These are phyloP conservation scores for Mycosphaerella sp. DNA, from an alignment of 2,329 filamentous ascomycete species.

Conservation along the genomic window DNA sequence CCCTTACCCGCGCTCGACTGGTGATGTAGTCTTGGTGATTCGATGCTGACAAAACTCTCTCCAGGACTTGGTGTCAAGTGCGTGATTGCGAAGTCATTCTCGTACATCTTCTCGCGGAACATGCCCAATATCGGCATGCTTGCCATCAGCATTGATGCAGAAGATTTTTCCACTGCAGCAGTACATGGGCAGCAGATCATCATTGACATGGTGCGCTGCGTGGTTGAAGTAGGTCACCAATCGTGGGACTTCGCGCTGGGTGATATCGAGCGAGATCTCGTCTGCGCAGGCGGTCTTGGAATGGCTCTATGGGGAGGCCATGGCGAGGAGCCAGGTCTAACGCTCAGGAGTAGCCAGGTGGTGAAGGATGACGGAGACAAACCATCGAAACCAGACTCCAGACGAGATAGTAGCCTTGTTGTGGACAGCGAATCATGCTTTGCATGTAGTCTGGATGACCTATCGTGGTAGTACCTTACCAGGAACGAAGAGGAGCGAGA, in stretches of 20 bases:
- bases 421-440: too few relatives aligned
- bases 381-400: too few relatives aligned
- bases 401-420: too few relatives aligned
- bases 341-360: too few relatives aligned
- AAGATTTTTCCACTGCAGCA: slow-evolving; percentile 1
- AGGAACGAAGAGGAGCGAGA: too few relatives aligned
- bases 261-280: neutral
- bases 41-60: too few relatives aligned
- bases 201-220: neutral
- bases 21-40: too few relatives aligned
- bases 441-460: too few relatives aligned
- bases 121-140: slow-evolving; percentile 7
- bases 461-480: too few relatives aligned
- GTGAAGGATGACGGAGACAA: too few relatives aligned
- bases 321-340: too few relatives aligned
- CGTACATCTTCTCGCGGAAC: slow-evolving; percentile 12
- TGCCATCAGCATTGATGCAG: slow-evolving; percentile 7
- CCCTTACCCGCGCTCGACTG: neutral
- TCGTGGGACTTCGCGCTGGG: neutral
- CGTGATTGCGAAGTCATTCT: slow-evolving; percentile 11
- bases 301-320: neutral
- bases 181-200: neutral
- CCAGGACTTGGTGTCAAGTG: slow-evolving; percentile 4
- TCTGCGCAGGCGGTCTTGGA: neutral
- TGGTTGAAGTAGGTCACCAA: neutral